Conservation (phyloP, 257 asterid species). For the Thymus quinquecostatus region DNA sequence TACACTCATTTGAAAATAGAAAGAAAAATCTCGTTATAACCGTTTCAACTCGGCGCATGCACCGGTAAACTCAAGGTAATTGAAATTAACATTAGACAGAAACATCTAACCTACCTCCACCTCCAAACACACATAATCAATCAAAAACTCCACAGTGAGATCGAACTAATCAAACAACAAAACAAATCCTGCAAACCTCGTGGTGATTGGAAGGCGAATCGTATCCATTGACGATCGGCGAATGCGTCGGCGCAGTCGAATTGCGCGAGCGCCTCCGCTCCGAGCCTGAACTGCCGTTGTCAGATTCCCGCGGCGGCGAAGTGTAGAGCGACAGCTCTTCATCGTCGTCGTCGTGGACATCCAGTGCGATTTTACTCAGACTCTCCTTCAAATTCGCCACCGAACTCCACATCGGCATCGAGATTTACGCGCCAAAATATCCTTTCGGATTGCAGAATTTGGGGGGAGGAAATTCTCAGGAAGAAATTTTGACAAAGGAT, state of each 20-base stretch:
- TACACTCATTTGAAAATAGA: not conserved
- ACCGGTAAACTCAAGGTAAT: constrained; percentile 25
- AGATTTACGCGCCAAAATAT: constrained; percentile 37
- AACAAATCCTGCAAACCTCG: constrained; percentile 51
- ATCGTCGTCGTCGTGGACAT: constrained; percentile 77
- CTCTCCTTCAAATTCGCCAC: constrained; percentile 88
- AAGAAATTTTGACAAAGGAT: constrained; percentile 18
- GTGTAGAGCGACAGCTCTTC: constrained; percentile 57
- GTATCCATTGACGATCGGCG: constrained; percentile 71
- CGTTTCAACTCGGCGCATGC: constrained; percentile 13
- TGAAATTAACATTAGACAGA: constrained; percentile 1
- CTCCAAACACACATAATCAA: not conserved
- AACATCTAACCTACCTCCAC: not conserved
- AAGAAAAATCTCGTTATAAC: not conserved
- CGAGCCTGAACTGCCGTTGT: constrained; percentile 44
- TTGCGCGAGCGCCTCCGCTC: constrained; percentile 64
- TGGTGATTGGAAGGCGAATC: constrained; percentile 52
- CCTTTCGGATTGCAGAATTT: not conserved
- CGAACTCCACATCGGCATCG: constrained; percentile 87
- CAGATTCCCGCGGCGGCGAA: constrained; percentile 54
- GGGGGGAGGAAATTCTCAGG: not conserved
- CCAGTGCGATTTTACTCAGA: constrained; percentile 83
- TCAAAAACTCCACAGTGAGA: constrained; percentile 23
- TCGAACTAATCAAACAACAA: constrained; percentile 22
- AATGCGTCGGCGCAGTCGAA: constrained; percentile 54